Evolutionary conservation across 768 basidiomycete species (phyloP).

Genomic region (Suillus fuscotomentosus): DNA sequence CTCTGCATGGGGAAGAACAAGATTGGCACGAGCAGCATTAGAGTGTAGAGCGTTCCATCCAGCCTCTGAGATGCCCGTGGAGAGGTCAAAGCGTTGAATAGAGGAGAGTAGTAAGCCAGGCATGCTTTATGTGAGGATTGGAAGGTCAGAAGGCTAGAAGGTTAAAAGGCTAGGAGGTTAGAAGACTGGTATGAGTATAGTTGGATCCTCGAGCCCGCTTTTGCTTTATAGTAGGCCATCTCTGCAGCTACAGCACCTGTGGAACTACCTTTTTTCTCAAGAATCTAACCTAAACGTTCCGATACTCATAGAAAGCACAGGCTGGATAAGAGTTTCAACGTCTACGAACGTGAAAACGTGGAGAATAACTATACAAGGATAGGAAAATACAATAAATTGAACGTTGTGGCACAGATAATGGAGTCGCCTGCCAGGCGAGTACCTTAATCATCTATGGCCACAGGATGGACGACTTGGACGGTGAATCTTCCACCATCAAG

Average conservation of each 20-base stretch:
- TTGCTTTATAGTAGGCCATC: neutral
- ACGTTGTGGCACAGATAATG: neutral
- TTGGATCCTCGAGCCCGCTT: neutral
- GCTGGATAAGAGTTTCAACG: constrained; percentile 6
- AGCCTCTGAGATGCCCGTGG: constrained; percentile 15
- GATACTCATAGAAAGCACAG: constrained; percentile 18
- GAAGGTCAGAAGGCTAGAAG: constrained; percentile 9
- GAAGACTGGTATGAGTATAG: constrained; percentile 19
- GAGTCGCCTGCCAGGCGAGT: neutral
- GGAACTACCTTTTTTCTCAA: neutral
- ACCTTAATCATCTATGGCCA: neutral
- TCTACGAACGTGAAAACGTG: constrained; percentile 5
- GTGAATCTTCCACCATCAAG: neutral
- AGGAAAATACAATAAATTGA: neutral
- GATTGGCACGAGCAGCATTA: constrained; percentile 36
- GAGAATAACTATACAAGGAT: neutral
- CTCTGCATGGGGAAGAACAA: constrained; percentile 39
- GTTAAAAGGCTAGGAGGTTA: constrained; percentile 11
- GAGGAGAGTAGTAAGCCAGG: constrained; percentile 2
- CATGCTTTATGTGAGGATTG: constrained; percentile 13
- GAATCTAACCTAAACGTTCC: constrained; percentile 7
- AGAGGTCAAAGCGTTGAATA: constrained; percentile 8
- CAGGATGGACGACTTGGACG: neutral
- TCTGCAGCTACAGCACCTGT: neutral
- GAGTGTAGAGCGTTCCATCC: constrained; percentile 31